These are phyloP conservation scores for Ganoderma lingzhi DNA, from an alignment of 1,284 basidiomycete genomes.

Conservation along the genomic window DNA sequence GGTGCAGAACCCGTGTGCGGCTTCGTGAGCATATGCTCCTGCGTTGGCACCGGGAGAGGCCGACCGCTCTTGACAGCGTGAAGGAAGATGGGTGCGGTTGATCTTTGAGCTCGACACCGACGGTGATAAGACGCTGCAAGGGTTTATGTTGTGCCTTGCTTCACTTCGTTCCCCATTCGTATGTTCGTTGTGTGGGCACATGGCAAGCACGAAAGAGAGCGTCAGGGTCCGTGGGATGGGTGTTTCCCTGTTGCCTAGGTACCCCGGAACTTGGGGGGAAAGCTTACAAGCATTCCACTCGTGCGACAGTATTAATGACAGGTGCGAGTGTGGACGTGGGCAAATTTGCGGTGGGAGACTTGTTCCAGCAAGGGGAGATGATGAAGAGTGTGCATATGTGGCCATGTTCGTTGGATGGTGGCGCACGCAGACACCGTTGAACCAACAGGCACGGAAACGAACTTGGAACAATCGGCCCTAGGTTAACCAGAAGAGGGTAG, in stretches of 20 bases:
- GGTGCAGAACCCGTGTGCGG: constrained; percentile 13
- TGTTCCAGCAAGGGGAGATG: background rate
- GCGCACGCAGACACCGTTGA: background rate
- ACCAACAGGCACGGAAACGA: background rate
- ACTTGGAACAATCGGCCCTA: background rate
- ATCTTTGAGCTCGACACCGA: constrained; percentile 8
- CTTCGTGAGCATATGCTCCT: constrained; percentile 36
- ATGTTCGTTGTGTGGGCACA: background rate
- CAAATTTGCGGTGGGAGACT: background rate
- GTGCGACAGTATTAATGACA: constrained; percentile 5
- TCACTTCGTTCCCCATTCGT: background rate
- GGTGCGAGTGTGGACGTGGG: constrained; percentile 20
- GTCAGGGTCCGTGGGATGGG: background rate
- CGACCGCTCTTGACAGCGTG: constrained; percentile 16
- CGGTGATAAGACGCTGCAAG: background rate
- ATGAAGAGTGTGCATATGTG: background rate
- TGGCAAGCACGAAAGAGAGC: background rate
- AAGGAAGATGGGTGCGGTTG: constrained; percentile 14
- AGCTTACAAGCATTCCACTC: background rate
- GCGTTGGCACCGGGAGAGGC: constrained; percentile 19
- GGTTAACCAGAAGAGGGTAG: background rate
- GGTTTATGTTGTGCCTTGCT: background rate
- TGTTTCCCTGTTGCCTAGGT: constrained; percentile 6
- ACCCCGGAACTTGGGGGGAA: background rate
- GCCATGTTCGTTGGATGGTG: constrained; percentile 6